Conservation (phyloP, 75 land plant genomes). For the Sequoiadendron giganteum region DNA sequence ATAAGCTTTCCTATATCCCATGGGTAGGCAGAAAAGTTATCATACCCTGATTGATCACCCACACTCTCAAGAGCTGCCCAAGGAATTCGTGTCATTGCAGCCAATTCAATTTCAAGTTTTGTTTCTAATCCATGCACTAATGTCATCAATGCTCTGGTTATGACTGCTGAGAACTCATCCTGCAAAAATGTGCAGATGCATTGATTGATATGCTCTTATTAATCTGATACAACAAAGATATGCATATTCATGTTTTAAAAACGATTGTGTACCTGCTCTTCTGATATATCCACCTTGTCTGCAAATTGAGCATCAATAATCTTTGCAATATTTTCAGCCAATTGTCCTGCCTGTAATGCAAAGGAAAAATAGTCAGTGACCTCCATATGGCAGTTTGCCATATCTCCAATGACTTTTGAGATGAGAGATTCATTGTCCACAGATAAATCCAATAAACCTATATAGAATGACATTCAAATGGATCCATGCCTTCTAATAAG, state of each 20-base stretch:
- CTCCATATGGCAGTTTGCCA: background rate
- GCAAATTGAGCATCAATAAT: conserved; percentile 85
- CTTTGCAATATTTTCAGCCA: conserved; percentile 93
- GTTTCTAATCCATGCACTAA: conserved; percentile 94
- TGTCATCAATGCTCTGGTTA: conserved; percentile 89
- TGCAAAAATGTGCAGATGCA: conserved; percentile 21
- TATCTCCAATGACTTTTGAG: background rate
- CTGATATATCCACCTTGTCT: conserved; percentile 91
- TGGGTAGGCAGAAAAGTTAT: background rate
- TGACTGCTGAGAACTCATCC: conserved; percentile 99
- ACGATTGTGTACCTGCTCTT: conserved; percentile 71
- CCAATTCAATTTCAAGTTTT: conserved; percentile 94
- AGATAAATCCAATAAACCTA: background rate
- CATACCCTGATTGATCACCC: conserved; percentile 98
- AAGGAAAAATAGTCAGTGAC: conserved; percentile 4
- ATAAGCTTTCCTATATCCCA: background rate
- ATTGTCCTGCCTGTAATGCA: conserved; percentile 78
- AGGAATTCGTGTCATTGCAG: conserved; percentile 93
- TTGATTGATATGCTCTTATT: background rate
- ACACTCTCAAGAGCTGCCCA: conserved; percentile 99
- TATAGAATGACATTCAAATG: background rate
- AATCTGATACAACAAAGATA: background rate
- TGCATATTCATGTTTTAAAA: conserved; percentile 1
- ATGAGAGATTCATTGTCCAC: background rate
- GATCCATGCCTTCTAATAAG: background rate